Evolutionary conservation across 2,329 filamentous ascomycete species (phyloP).

Genomic region (Cryphonectria japonica): DNA sequence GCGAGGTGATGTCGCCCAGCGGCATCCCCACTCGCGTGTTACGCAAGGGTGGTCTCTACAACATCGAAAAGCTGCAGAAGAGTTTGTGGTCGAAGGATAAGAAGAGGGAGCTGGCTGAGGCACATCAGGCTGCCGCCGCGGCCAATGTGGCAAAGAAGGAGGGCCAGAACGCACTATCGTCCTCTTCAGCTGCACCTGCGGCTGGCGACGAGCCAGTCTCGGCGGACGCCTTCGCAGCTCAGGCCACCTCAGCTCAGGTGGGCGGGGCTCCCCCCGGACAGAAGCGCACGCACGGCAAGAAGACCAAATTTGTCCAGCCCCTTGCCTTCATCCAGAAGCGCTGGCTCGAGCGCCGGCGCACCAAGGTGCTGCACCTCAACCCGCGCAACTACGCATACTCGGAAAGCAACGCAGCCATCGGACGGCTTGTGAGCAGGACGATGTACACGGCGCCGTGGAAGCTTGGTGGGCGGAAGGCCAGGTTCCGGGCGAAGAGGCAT

Average conservation of each 20-base stretch:
- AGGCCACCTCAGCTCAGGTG: background rate
- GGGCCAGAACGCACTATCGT: background rate
- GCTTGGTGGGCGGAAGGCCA: constrained; percentile 55
- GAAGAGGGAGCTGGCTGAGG: constrained; percentile 28
- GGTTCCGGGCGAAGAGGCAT: constrained; percentile 41
- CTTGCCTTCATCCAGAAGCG: constrained; percentile 27
- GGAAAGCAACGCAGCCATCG: constrained; percentile 64
- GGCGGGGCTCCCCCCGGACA: background rate
- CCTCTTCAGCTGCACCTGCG: background rate
- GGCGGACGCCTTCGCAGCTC: background rate
- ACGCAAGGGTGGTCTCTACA: constrained; percentile 33
- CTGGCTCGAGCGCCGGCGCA: constrained; percentile 36
- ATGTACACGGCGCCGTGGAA: constrained; percentile 55
- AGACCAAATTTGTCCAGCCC: constrained; percentile 21
- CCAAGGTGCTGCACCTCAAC: constrained; percentile 53
- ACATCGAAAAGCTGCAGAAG: constrained; percentile 21
- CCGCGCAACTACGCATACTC: constrained; percentile 59
- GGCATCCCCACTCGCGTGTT: constrained; percentile 41
- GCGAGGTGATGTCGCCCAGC: constrained; percentile 40
- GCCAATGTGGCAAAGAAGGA: constrained; percentile 10
- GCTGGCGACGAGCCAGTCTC: constrained; percentile 2
- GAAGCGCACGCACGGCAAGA: constrained; percentile 21
- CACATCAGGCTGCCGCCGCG: constrained; percentile 19
- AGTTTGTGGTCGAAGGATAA: constrained; percentile 31
- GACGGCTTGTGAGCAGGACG: constrained; percentile 54